phyloP scores from a whole-genome alignment of 331 rosid genomes.

The Prunus yedoensis region DNA sequence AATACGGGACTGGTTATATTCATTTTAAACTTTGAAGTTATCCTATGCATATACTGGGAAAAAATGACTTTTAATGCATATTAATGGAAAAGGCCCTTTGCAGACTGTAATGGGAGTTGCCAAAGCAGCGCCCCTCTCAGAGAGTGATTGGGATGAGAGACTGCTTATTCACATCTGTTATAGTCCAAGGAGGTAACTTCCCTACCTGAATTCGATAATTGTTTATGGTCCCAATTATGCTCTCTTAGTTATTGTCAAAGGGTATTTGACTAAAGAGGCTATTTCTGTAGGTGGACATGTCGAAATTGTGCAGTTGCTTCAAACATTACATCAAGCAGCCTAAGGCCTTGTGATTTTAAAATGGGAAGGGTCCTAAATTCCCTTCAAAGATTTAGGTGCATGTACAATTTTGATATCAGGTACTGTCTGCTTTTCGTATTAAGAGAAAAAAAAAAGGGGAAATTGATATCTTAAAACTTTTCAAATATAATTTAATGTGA shows the following conservation, averaged over 20 bases:
- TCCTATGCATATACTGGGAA: neutral
- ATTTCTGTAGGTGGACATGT: constrained; percentile 74
- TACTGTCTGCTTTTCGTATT: constrained; percentile 21
- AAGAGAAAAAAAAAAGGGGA: too few species aligned
- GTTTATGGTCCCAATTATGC: neutral
- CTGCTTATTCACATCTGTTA: constrained; percentile 78
- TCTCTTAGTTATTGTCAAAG: neutral
- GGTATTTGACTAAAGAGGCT: constrained; percentile 13
- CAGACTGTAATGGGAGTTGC: constrained; percentile 78
- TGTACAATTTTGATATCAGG: constrained; percentile 77
- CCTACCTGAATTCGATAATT: neutral
- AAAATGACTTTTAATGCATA: neutral
- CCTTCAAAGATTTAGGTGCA: constrained; percentile 72
- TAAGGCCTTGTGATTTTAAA: constrained; percentile 87
- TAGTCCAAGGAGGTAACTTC: constrained; percentile 78
- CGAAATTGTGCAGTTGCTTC: constrained; percentile 65
- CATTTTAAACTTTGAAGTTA: neutral
- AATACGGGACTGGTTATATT: neutral
- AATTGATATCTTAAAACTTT: neutral
- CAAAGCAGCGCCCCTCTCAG: constrained; percentile 61
- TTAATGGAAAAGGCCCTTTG: constrained; percentile 21
- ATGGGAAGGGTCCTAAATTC: constrained; percentile 75
- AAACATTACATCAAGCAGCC: constrained; percentile 69
- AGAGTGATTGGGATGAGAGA: constrained; percentile 60
- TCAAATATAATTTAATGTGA: neutral